Conservation (phyloP, 1,284 basidiomycete species). For the Malassezia restricta region DNA sequence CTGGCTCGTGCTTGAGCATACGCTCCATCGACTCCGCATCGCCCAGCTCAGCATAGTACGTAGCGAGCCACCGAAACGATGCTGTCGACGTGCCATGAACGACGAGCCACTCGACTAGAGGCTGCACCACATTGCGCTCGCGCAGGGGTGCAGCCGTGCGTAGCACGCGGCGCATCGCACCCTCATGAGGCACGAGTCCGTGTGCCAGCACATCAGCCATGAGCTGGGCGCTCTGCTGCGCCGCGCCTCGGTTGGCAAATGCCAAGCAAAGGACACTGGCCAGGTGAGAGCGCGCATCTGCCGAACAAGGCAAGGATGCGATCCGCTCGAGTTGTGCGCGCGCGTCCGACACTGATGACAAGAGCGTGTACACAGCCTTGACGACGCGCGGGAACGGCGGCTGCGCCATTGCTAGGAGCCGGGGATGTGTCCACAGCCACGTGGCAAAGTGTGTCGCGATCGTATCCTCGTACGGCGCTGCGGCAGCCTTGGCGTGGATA, state of each 20-base stretch:
- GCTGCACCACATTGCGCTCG: not conserved
- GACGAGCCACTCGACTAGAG: conserved; percentile 9
- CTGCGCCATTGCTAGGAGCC: conserved; percentile 9
- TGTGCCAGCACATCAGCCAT: not conserved
- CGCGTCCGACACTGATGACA: conserved; percentile 2
- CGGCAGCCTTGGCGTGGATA: not conserved
- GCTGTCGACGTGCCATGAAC: not conserved
- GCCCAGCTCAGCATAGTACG: conserved; percentile 6
- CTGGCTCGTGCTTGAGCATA: not conserved
- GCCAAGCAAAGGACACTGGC: conserved; percentile 6
- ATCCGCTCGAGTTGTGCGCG: not conserved
- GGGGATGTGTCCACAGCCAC: conserved; percentile 7
- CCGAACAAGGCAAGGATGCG: not conserved
- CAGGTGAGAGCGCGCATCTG: not conserved
- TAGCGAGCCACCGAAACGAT: conserved; percentile 1
- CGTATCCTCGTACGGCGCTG: not conserved
- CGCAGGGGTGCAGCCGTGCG: conserved; percentile 1
- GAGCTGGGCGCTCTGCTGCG: conserved; percentile 4
- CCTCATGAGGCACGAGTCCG: conserved; percentile 1
- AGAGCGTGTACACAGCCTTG: conserved; percentile 7
- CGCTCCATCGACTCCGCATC: not conserved
- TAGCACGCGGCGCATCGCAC: conserved; percentile 8
- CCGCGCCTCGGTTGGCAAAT: conserved; percentile 12
- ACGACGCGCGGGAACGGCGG: conserved; percentile 13
- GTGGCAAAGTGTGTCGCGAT: not conserved